Base-by-base conservation (phyloP, 2,329 filamentous ascomycete species). In the Chaetomiaceae sp. region DNA sequence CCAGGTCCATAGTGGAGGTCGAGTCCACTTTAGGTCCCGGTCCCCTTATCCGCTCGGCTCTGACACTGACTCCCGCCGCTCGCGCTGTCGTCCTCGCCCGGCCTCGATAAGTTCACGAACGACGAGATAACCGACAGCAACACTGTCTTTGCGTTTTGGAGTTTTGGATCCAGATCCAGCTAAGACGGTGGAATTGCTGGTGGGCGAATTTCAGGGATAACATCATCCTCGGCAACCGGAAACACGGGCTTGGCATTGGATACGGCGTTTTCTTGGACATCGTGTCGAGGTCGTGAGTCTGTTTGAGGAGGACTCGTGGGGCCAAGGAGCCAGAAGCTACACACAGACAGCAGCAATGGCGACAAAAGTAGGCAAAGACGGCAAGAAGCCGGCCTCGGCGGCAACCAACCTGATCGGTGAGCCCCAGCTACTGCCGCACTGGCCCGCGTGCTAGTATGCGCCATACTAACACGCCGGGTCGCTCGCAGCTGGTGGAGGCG, bases 371-470 rank as follows among this genome's bases (percentile, higher is more conserved):
- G 66, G 65, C 57, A 70, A 72, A 53, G 69, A 77, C 61, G 73
- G 80, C 74, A 92, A 87, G 76, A 82, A 86, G 76, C 87, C 89
- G 64, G 82, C 91, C 55, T 90, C 90, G 51, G 88, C 85, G 58
- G 91, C 91, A 40, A 91, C 89, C 43, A 96, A 96, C 72, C 75
- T 97, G 65, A 91, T 96, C 65, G 90, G 90, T 94, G 78, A 65
- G 80, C 42, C 50, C 45, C 48, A 64, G 79, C 41, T 51, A 41
- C 48, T 40, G 20, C 54, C 25, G 27, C 18, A 53, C 58, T 30
- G 11, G 25, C 30, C 21, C 3, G 13, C 11, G 23, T 41, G 30
- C 20, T 14, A 29, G 30, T 5, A 23, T 36, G 25, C 29, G 37
- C 14, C n/a, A 29, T 53, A 58, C 64, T 66, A 55, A 66, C 51